Evolutionary conservation across 768 basidiomycete species (phyloP).

Genomic region (Mycena pura): DNA sequence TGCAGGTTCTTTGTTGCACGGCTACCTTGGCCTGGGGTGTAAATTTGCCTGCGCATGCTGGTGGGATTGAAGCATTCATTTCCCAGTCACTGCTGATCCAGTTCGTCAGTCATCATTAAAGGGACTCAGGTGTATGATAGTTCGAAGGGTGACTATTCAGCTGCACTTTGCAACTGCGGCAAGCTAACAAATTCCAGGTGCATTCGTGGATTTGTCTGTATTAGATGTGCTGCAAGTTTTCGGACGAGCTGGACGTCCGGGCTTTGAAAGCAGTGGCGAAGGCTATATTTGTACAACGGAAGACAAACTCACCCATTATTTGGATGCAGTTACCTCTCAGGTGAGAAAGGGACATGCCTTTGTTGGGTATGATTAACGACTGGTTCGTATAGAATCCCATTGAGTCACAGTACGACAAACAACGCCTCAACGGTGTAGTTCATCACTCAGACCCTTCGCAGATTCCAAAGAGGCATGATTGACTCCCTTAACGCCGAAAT

Average conservation of each 20-base stretch:
- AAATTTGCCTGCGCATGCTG: constrained; percentile 97
- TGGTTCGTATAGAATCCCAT: constrained; percentile 79
- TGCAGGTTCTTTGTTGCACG: constrained; percentile 96
- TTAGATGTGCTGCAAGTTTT: constrained; percentile 98
- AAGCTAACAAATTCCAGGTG: constrained; percentile 42
- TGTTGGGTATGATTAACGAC: neutral
- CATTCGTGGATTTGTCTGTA: constrained; percentile 91
- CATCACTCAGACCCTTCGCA: constrained; percentile 30
- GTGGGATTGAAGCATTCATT: constrained; percentile 43
- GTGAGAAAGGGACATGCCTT: constrained; percentile 46
- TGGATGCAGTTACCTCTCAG: constrained; percentile 87
- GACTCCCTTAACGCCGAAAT: constrained; percentile 97
- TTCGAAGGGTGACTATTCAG: constrained; percentile 53
- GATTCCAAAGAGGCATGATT: constrained; percentile 83
- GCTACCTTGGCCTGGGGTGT: constrained; percentile 99
- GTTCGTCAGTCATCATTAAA: constrained; percentile 83
- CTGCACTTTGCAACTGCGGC: neutral
- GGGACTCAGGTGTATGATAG: constrained; percentile 97
- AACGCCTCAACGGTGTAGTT: neutral
- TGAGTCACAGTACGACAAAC: constrained; percentile 83
- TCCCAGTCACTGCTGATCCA: constrained; percentile 10
- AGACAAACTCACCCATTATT: constrained; percentile 91
- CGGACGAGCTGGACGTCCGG: constrained; percentile 91
- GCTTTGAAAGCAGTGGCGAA: constrained; percentile 89
- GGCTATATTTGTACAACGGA: constrained; percentile 96